phyloP scores from a whole-genome alignment of 2,329 filamentous ascomycete species.

The Atkinsonella texensis region DNA sequence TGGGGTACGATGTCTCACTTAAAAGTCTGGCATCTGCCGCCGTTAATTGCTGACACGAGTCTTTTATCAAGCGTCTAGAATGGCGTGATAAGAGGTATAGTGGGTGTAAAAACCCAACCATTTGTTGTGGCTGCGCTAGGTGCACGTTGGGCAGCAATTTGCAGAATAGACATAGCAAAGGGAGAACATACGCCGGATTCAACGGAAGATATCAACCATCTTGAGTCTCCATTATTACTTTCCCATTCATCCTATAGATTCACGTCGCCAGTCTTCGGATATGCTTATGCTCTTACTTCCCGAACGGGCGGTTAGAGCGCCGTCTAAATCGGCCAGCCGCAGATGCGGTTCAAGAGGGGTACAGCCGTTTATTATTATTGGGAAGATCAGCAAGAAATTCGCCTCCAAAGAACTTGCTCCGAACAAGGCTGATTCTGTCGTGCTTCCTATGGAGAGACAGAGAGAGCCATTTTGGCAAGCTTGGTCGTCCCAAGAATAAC shows the following conservation, averaged over 20 bases:
- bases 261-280: too few species aligned
- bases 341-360: background rate
- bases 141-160: background rate
- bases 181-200: too few species aligned
- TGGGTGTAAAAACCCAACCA: background rate
- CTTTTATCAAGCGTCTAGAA: constrained; percentile 52
- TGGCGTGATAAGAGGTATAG: constrained; percentile 44
- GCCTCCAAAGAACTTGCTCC: background rate
- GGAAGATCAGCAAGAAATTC: background rate
- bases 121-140: background rate
- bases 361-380: background rate
- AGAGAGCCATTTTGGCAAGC: too few species aligned
- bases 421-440: too few species aligned
- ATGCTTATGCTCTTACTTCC: constrained; percentile 7
- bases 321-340: background rate
- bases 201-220: too few species aligned
- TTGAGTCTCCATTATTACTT: too few species aligned
- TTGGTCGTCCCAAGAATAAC: background rate
- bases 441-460: too few species aligned
- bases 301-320: constrained; percentile 11
- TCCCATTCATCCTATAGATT: too few species aligned
- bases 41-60: constrained; percentile 60
- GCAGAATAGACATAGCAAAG: too few species aligned
- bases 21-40: constrained; percentile 20
- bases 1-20: too few species aligned